These are phyloP conservation scores for Sarocladium brachiariae DNA, from an alignment of 2,329 filamentous ascomycete genomes.

Conservation along the genomic window DNA sequence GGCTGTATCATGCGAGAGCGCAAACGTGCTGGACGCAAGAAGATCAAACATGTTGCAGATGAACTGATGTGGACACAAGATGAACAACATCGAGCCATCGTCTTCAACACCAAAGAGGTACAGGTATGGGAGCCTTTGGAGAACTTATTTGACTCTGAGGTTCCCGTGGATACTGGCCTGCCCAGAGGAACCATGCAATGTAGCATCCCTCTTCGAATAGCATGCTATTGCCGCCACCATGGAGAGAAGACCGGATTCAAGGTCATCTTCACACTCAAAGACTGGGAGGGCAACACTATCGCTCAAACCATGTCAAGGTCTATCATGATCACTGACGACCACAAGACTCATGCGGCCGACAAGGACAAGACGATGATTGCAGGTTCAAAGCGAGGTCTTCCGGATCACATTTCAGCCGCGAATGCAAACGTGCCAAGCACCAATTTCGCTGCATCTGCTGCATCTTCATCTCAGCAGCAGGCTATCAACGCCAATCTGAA, in stretches of 20 bases:
- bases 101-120: slow-evolving; percentile 85
- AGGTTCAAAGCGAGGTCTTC: slow-evolving; percentile 2
- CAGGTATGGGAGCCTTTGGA: slow-evolving; percentile 65
- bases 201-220: slow-evolving; percentile 74
- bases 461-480: not conserved
- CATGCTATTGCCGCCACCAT: slow-evolving; percentile 94
- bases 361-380: slow-evolving; percentile 4
- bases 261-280: slow-evolving; percentile 92
- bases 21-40: slow-evolving; percentile 87
- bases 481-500: not conserved
- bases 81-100: slow-evolving; percentile 74
- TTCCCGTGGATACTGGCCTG: slow-evolving; percentile 53
- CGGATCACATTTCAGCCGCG: slow-evolving; percentile 15
- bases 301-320: slow-evolving; percentile 80
- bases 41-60: slow-evolving; percentile 87
- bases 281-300: slow-evolving; percentile 66
- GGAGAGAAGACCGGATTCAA: slow-evolving; percentile 86
- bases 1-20: slow-evolving; percentile 90
- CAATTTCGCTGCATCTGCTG: not conserved
- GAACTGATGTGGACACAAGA: slow-evolving; percentile 80
- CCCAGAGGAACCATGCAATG: slow-evolving; percentile 3
- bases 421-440: slow-evolving; percentile 14
- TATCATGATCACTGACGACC: slow-evolving; percentile 96
- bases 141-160: slow-evolving; percentile 31
- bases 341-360: slow-evolving; percentile 66